Conservation (phyloP, 1,139 yeast genomes). For the Suhomyces wounanorum region DNA sequence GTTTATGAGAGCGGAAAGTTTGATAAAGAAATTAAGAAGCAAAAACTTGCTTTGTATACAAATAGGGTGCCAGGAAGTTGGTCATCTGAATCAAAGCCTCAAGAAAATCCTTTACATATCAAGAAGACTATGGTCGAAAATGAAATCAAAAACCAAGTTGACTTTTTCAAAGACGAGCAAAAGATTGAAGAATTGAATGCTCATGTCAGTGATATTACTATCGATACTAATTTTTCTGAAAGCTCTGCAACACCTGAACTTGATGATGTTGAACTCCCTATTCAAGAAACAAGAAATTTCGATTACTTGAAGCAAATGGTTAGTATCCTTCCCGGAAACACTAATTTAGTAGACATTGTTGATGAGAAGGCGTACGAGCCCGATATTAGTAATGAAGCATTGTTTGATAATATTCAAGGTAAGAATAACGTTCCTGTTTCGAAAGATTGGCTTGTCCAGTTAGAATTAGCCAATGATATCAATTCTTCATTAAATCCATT, state of each 20-base stretch:
- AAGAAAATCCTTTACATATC: constrained; percentile 25
- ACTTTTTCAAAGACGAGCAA: constrained; percentile 22
- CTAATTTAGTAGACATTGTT: constrained; percentile 44
- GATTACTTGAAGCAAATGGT: constrained; percentile 42
- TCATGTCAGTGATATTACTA: constrained; percentile 35
- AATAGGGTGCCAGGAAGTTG: constrained; percentile 43
- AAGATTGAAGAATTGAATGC: constrained; percentile 23
- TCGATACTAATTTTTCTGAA: constrained; percentile 26
- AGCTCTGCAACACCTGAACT: constrained; percentile 13
- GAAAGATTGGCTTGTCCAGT: constrained; percentile 64
- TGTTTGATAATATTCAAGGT: constrained; percentile 34
- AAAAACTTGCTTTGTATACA: constrained; percentile 32
- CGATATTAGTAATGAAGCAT: constrained; percentile 37
- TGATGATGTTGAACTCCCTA: constrained; percentile 13
- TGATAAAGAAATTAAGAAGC: constrained; percentile 38
- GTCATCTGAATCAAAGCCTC: constrained; percentile 22
- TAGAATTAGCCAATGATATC: constrained; percentile 56
- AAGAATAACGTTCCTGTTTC: constrained; percentile 49
- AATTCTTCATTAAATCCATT: constrained; percentile 50
- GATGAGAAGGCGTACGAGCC: constrained; percentile 75
- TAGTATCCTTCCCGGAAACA: constrained; percentile 32
- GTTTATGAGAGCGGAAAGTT: constrained; percentile 32
- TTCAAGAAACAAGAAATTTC: constrained; percentile 21
- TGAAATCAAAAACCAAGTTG: constrained; percentile 32
- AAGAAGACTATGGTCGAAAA: constrained; percentile 30